Evolutionary conservation across 139 green algal genomes (phyloP), one percentile per base, ranked within the genome.

Genomic region (Raphidocelis subcapitata): DNA sequence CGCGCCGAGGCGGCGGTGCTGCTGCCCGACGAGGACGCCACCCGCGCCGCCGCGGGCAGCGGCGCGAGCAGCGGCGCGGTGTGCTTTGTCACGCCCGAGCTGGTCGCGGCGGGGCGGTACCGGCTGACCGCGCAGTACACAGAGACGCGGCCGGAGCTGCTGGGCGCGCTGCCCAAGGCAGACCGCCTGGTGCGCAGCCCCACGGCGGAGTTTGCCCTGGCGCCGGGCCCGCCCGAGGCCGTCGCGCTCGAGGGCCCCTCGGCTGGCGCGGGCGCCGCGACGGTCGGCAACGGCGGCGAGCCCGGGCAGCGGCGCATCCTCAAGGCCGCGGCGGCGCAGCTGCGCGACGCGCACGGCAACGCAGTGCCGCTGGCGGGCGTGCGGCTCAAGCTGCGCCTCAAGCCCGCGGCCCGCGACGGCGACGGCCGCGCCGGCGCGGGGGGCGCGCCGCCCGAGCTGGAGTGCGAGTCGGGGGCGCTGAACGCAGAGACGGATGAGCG

Each of bases 161-260:
- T 70, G 15, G n/a, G 59, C 0, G 79, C 71, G 20, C 55, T 90
- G 24, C 10, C 59, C 32, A 85, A 85, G 69, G 49, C 85, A 72
- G 81, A 87, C 46, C 70, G 73, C 23, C 31, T 16, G 28, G 32
- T 89, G 61, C 79, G 86, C 62, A 88, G 79, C 75, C 55, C 79
- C 21, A 79, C 79, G 28, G 49, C 77, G 56, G 47, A 66, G 16
- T 63, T 91, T 12, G 5, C 73, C 29, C 62, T 92, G 32, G 52
- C 68, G 36, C 65, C 85, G 3, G 83, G 81, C 1, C 47, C 84
- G 2, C 63, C 82, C 18, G 63, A 65, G 0, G 46, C 65, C 23
- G 65, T 81, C 26, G 37, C 55, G 2, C 56, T 90, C 44, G 74
- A 88, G n/a, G 70, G 49, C n/a, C 47, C 51, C 36, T 56, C 44